Conservation (phyloP, 495 filamentous ascomycete species). For the Staphylotrichum tortipilum region DNA sequence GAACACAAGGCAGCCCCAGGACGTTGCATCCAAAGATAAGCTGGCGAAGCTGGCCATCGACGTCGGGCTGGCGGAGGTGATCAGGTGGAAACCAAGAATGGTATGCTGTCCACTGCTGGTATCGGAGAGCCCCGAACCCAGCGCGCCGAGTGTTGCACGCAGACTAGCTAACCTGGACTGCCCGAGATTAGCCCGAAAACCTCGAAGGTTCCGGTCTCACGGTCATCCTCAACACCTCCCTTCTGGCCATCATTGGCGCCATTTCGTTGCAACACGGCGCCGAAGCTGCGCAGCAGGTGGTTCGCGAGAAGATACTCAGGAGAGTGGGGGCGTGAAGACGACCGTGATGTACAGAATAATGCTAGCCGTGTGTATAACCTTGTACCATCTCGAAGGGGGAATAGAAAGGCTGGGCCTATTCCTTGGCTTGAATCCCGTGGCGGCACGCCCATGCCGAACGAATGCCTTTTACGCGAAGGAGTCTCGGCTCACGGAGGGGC, state of each 20-base stretch:
- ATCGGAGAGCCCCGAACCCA: background rate
- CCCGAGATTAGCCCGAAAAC: conserved; percentile 52
- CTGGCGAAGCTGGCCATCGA: conserved; percentile 56
- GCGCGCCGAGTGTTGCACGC: background rate
- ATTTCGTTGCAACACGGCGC: conserved; percentile 78
- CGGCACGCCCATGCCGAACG: background rate
- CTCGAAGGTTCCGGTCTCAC: conserved; percentile 62
- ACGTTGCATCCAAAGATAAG: conserved; percentile 49
- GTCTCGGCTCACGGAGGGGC: too few relatives aligned
- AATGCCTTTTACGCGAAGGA: too few relatives aligned
- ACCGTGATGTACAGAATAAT: conserved; percentile 9
- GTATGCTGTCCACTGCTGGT: too few relatives aligned
- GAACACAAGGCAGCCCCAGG: conserved; percentile 42
- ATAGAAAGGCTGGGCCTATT: conserved; percentile 5
- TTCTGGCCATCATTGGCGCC: conserved; percentile 84
- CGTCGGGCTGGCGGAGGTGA: conserved; percentile 61
- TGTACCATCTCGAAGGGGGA: conserved; percentile 21
- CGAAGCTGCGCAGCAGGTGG: conserved; percentile 62
- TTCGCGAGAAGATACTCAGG: conserved; percentile 66
- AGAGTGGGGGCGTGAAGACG: conserved; percentile 20
- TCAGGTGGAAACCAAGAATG: conserved; percentile 79
- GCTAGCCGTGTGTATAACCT: conserved; percentile 19
- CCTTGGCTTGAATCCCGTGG: background rate
- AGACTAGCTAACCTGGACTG: conserved; percentile 6
- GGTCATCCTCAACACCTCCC: conserved; percentile 59